Base-by-base conservation (phyloP, 371 early-diverging fungal species). In the Syncephalastrum sp. region DNA sequence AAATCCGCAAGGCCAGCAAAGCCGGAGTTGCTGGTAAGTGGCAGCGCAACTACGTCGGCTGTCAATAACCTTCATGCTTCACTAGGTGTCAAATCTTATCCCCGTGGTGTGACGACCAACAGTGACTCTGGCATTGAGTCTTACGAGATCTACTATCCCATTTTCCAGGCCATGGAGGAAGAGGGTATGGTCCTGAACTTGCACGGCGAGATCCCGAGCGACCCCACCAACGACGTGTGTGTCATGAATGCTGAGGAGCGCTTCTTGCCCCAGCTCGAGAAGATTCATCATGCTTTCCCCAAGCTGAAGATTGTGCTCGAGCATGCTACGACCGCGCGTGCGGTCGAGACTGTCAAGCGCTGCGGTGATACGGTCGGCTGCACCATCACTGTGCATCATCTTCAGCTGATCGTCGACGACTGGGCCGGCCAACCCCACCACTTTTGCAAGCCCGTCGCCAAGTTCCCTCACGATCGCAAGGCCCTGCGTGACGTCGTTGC, bases 401-500 rank as follows among this genome's bases (percentile, higher is more conserved):
- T 98, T 59, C 79, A 88, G 51, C 73, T 98, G 12, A 82, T 90
- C 38, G 92, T 96, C 3, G 97, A 98, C 68, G 97, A 97, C 75
- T 97, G 97, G 97, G 96, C 96, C 19, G 95, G 95, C 13, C 86
- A 93, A 61, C 88, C 91, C 55, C 97, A 97, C 69, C 88, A 94
- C 73, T 98, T 92, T 69, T 98, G 98, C 83, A 98, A 98, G 73
- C 98, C 98, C 25, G 97, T 98, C 15, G 97, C 98, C 42, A 98
- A 98, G 74, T 95, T 72, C 66, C 96, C 96, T 13, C 86, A 86
- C 58, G 98, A 98, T 68, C 87, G 97, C 17, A 82, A 84, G 7
- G 98, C 98, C 3, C 81, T 98, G 45, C 88, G 90, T 29, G 83
- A 90, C n/a, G 84, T 93, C n/a, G 78, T 96, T 45, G 75, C 70